Evolutionary conservation across 495 filamentous ascomycete species (phyloP).

Genomic region (Penicillium canariense): DNA sequence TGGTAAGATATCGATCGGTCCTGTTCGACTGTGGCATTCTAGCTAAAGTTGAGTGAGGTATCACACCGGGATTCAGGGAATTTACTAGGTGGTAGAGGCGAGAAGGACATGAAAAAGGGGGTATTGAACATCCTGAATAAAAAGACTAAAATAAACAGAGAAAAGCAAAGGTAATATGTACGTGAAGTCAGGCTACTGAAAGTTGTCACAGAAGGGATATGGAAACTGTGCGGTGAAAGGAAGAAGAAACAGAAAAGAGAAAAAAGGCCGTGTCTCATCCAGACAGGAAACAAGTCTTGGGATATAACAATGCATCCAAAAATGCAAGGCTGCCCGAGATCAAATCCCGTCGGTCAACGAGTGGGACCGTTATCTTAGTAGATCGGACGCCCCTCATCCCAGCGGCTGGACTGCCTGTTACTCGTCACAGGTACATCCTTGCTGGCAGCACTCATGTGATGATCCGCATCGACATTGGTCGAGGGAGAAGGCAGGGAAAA

Average conservation of each 20-base stretch:
- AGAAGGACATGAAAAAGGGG: background rate
- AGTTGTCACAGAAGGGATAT: background rate
- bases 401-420: conserved; percentile 45
- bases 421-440: conserved; percentile 24
- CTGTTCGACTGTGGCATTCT: background rate
- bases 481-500: conserved; percentile 30
- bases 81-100: background rate
- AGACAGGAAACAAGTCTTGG: conserved; percentile 7
- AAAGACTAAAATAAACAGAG: background rate
- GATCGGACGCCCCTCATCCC: conserved; percentile 64
- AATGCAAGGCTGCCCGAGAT: conserved; percentile 13
- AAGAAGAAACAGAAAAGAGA: conserved; percentile 2
- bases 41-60: no score
- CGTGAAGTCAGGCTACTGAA: conserved; percentile 5
- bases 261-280: conserved; percentile 12
- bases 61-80: background rate
- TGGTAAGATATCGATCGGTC: background rate
- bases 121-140: conserved; percentile 11
- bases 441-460: conserved; percentile 35
- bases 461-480: conserved; percentile 13
- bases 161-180: conserved; percentile 19
- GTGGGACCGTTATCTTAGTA: conserved; percentile 45
- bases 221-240: background rate
- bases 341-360: background rate
- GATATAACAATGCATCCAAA: conserved; percentile 17